phyloP scores from a whole-genome alignment of 768 basidiomycete species.

The Boletus tomentosulus region DNA sequence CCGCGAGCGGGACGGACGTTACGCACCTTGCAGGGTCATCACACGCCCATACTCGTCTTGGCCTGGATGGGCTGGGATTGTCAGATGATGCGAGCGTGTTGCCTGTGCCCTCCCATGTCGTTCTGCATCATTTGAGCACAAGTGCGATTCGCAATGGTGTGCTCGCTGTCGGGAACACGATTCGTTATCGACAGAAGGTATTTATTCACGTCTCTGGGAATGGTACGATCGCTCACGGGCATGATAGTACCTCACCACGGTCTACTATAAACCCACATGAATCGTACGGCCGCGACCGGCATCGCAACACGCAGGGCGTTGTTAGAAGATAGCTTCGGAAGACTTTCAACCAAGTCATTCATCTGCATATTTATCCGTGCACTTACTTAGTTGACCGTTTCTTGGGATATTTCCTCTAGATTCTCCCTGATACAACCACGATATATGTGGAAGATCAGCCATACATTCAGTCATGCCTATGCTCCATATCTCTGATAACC shows the following conservation, averaged over 20 bases:
- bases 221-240: conserved; percentile 13
- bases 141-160: conserved; percentile 94
- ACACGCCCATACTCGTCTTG: conserved; percentile 29
- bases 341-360: conserved; percentile 8
- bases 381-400: conserved; percentile 22
- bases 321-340: conserved; percentile 20
- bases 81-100: conserved; percentile 88
- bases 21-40: conserved; percentile 27
- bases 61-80: conserved; percentile 40
- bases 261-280: conserved; percentile 74
- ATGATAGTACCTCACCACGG: conserved; percentile 74
- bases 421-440: conserved; percentile 19
- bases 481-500: conserved; percentile 5
- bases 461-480: conserved; percentile 13
- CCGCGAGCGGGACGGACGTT: conserved; percentile 37
- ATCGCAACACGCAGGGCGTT: conserved; percentile 23
- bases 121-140: conserved; percentile 91
- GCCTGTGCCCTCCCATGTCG: conserved; percentile 90
- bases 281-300: conserved; percentile 5
- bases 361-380: conserved; percentile 26
- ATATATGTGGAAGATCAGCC: conserved; percentile 18
- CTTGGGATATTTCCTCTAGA: conserved; percentile 28
- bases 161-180: conserved; percentile 88
- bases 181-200: conserved; percentile 89
- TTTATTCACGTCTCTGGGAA: conserved; percentile 5